These are phyloP conservation scores for Tricholoma terreum DNA, from an alignment of 768 basidiomycete species.

Conservation along the genomic window DNA sequence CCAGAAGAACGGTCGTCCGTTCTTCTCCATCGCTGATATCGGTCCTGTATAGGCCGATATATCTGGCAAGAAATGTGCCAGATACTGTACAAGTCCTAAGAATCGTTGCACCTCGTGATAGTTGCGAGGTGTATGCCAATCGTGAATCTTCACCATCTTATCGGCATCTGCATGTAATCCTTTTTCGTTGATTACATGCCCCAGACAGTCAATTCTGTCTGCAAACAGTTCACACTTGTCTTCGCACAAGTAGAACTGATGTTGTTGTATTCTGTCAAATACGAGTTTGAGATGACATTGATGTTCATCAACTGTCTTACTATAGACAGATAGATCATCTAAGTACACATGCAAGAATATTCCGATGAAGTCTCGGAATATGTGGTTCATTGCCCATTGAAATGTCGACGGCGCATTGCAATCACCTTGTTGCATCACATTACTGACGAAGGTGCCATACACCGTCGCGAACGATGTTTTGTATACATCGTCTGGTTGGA, in stretches of 20 bases:
- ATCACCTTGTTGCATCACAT: conserved; percentile 31
- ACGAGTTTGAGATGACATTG: conserved; percentile 22
- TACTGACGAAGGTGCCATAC: too few relatives aligned
- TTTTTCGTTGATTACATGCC: conserved; percentile 30
- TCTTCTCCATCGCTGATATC: conserved; percentile 21
- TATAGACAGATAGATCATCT: conserved; percentile 35
- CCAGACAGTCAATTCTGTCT: conserved; percentile 25
- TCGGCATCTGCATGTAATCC: conserved; percentile 28
- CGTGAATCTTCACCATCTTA: conserved; percentile 25
- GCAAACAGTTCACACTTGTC: conserved; percentile 28
- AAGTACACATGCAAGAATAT: conserved; percentile 32
- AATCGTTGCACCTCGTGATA: conserved; percentile 30
- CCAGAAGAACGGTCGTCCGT: conserved; percentile 27
- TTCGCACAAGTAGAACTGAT: conserved; percentile 22
- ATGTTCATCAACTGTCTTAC: conserved; percentile 30
- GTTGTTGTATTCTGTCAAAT: conserved; percentile 19
- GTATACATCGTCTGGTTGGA: neutral
- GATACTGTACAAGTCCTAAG: conserved; percentile 30
- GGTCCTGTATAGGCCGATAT: conserved; percentile 23
- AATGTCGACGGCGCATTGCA: conserved; percentile 21
- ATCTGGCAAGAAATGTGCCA: conserved; percentile 31
- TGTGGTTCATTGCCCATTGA: conserved; percentile 30
- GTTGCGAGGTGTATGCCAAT: conserved; percentile 25
- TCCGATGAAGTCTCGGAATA: conserved; percentile 27
- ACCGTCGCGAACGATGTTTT: conserved; percentile 24